phyloP scores from a whole-genome alignment of 2,329 filamentous ascomycete genomes.

The Sarocladium kiliense region DNA sequence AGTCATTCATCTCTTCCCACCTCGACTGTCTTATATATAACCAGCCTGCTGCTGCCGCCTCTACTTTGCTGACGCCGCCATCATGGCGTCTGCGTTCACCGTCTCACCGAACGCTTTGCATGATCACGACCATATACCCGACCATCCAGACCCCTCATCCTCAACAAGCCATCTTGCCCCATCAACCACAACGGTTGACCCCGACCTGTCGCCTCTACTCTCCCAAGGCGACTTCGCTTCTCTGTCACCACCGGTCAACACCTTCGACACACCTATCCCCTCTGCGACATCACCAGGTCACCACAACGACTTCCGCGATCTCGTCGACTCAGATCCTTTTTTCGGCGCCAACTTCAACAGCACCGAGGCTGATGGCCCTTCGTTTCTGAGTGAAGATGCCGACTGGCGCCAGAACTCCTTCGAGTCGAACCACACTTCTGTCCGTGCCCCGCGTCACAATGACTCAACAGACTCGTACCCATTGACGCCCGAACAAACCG shows the following conservation, averaged over 20 bases:
- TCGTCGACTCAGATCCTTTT: constrained; percentile 42
- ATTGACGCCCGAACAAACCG: constrained; percentile 47
- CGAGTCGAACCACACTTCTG: constrained; percentile 12
- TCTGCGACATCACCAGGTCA: constrained; percentile 39
- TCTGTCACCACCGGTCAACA: constrained; percentile 20
- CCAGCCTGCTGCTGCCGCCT: neutral
- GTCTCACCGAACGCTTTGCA: constrained; percentile 11
- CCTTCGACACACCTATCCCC: constrained; percentile 36
- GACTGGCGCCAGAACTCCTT: constrained; percentile 17
- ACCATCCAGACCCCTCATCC: constrained; percentile 25
- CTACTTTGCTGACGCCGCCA: neutral
- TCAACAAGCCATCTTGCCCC: constrained; percentile 17
- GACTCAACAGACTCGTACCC: constrained; percentile 31
- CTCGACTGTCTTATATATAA: neutral
- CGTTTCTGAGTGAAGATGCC: constrained; percentile 36
- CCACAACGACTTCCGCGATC: constrained; percentile 43
- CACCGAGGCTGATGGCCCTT: constrained; percentile 34
- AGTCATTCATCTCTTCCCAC: neutral
- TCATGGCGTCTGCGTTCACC: constrained; percentile 8
- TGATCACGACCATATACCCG: constrained; percentile 23
- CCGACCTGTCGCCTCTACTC: constrained; percentile 37
- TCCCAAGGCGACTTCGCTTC: constrained; percentile 30
- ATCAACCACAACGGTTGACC: constrained; percentile 27
- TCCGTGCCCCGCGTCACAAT: constrained; percentile 14
- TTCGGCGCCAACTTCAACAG: constrained; percentile 44